Evolutionary conservation across 768 basidiomycete genomes (phyloP).

Genomic region (Phlebiopsis gigantea): DNA sequence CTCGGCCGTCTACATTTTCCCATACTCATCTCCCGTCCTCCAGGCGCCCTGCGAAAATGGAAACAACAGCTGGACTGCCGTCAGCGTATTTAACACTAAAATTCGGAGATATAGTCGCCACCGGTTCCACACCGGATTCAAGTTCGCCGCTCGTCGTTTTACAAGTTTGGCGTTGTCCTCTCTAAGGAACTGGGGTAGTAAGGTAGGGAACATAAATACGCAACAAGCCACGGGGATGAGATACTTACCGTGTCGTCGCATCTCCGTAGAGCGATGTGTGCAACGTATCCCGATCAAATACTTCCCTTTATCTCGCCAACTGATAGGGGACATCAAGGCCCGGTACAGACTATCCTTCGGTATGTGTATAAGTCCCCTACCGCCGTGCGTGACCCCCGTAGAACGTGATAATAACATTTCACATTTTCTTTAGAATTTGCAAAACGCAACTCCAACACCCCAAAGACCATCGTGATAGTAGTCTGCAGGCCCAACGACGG

Average conservation of each 20-base stretch:
- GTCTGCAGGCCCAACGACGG: slow-evolving; percentile 99
- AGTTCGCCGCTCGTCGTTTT: too few relatives aligned
- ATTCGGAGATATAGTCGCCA: slow-evolving; percentile 85
- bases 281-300: slow-evolving; percentile 65
- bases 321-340: too few relatives aligned
- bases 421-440: slow-evolving; percentile 58
- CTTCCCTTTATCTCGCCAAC: slow-evolving; percentile 71
- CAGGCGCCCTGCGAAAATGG: slow-evolving; percentile 67
- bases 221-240: background rate
- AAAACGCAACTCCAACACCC: slow-evolving; percentile 59
- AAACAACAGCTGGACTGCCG: slow-evolving; percentile 56
- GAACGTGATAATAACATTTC: slow-evolving; percentile 69
- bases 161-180: too few relatives aligned
- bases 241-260: slow-evolving; percentile 4
- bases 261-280: slow-evolving; percentile 61
- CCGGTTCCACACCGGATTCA: slow-evolving; percentile 89
- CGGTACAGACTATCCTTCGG: too few relatives aligned
- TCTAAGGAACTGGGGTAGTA: slow-evolving; percentile 83
- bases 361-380: slow-evolving; percentile 61
- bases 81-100: too few relatives aligned
- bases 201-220: slow-evolving; percentile 44
- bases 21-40: too few relatives aligned
- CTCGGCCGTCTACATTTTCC: too few relatives aligned
- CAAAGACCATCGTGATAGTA: slow-evolving; percentile 84
- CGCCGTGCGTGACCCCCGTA: slow-evolving; percentile 57